These are phyloP conservation scores for Colletotrichum musae DNA, from an alignment of 2,329 filamentous ascomycete species.

Conservation along the genomic window DNA sequence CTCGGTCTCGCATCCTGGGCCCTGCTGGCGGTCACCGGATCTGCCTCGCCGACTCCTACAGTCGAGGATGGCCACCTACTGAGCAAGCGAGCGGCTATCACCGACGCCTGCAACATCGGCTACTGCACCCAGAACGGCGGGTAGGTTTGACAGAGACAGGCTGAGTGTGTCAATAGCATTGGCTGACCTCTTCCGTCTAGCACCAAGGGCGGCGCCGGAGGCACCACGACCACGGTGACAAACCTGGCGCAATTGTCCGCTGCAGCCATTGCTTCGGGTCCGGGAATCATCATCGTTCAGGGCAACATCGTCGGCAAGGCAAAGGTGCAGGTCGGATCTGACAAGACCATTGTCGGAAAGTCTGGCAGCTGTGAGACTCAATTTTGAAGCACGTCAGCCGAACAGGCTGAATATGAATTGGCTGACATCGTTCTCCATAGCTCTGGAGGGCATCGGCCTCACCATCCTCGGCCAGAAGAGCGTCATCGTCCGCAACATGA, in stretches of 20 bases:
- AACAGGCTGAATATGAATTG: not conserved
- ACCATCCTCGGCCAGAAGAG: slow-evolving; percentile 65
- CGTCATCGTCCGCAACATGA: slow-evolving; percentile 72
- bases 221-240: slow-evolving; percentile 59
- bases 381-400: not conserved
- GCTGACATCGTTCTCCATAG: not conserved
- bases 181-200: slow-evolving; percentile 4
- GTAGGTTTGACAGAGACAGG: slow-evolving; percentile 2
- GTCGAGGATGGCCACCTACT: slow-evolving; percentile 11
- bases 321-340: slow-evolving; percentile 55
- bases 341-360: slow-evolving; percentile 58
- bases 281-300: slow-evolving; percentile 53
- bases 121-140: slow-evolving; percentile 41
- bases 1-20: slow-evolving; percentile 17
- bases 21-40: slow-evolving; percentile 19
- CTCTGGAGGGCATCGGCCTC: slow-evolving; percentile 60
- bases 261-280: slow-evolving; percentile 56
- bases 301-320: slow-evolving; percentile 54
- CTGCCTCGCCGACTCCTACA: slow-evolving; percentile 27
- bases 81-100: slow-evolving; percentile 36
- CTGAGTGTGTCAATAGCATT: not conserved
- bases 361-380: slow-evolving; percentile 41
- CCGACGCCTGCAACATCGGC: slow-evolving; percentile 39
- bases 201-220: slow-evolving; percentile 38
- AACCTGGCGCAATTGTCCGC: slow-evolving; percentile 61